Conservation (phyloP, 1,139 yeast genomes). For the Lodderomyces jiufengensis region DNA sequence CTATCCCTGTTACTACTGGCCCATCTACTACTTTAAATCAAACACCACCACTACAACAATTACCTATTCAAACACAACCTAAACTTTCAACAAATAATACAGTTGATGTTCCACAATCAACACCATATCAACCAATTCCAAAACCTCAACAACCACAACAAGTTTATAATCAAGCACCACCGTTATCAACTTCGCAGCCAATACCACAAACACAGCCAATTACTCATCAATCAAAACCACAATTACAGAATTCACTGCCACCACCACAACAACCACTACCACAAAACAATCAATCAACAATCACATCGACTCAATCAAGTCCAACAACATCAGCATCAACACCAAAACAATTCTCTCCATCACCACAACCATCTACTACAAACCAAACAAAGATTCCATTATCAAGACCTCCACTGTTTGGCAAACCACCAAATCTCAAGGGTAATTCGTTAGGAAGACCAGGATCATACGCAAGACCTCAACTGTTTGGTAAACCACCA, state of each 20-base stretch:
- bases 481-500: slow-evolving; percentile 22
- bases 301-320: slow-evolving; percentile 2
- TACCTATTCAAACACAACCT: background rate
- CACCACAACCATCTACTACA: slow-evolving; percentile 9
- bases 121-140: slow-evolving; percentile 4
- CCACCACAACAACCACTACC: background rate
- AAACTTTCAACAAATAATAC: no score
- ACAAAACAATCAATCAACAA: background rate
- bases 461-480: slow-evolving; percentile 19
- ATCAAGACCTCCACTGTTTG: slow-evolving; percentile 12
- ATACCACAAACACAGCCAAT: slow-evolving; percentile 2
- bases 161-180: no score
- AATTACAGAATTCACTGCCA: background rate
- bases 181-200: background rate
- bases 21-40: background rate
- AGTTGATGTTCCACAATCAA: no score
- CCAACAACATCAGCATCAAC: background rate
- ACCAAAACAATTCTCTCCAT: slow-evolving; percentile 4
- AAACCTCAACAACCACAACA: slow-evolving; percentile 1
- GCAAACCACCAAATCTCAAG: slow-evolving; percentile 18
- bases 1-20: slow-evolving; percentile 7
- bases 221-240: slow-evolving; percentile 3
- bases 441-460: slow-evolving; percentile 16
- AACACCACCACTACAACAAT: background rate
- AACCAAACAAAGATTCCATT: slow-evolving; percentile 11